Percentiles rank a stretch among this genome's conserved stretches.
Evolutionary conservation across 2,329 filamentous ascomycete genomes (phyloP).

Genomic region (Colletotrichum sp.): DNA sequence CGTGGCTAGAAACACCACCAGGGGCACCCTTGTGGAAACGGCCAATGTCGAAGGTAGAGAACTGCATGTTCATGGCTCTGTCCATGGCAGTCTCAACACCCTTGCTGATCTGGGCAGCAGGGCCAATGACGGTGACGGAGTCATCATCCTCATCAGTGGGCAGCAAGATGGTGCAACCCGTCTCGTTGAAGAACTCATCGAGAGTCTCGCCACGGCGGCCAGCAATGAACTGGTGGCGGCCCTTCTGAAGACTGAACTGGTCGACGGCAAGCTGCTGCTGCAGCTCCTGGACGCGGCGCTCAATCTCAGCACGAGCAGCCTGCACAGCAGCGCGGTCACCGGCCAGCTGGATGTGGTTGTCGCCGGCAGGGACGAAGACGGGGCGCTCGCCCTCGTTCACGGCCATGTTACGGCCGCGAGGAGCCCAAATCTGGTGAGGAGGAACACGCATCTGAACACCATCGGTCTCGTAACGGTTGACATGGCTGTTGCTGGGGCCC

Average conservation of each 20-base stretch:
- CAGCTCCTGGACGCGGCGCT: conserved; percentile 78
- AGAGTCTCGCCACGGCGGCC: conserved; percentile 81
- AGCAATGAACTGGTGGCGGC: conserved; percentile 93
- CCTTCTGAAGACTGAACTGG: conserved; percentile 82
- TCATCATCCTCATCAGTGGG: conserved; percentile 82
- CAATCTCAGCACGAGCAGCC: conserved; percentile 79
- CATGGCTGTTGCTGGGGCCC: conserved; percentile 73
- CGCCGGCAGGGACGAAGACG: conserved; percentile 73
- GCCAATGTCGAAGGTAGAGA: conserved; percentile 81
- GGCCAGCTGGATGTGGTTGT: conserved; percentile 82
- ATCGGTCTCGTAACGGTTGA: conserved; percentile 74
- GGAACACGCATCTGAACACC: conserved; percentile 86
- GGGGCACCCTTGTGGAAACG: conserved; percentile 79
- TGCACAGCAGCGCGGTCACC: conserved; percentile 87
- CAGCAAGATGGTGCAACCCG: conserved; percentile 87
- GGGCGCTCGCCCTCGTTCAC: conserved; percentile 62
- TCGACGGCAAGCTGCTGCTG: conserved; percentile 78
- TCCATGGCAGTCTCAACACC: conserved; percentile 88
- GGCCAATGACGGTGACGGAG: conserved; percentile 84
- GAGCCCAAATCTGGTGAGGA: conserved; percentile 75
- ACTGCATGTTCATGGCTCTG: conserved; percentile 85
- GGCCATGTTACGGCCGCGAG: conserved; percentile 28
- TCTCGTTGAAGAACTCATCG: conserved; percentile 88
- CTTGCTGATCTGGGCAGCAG: conserved; percentile 71
- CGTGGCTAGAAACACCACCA: conserved; percentile 77